Conservation (phyloP, 208 protist genomes). For the Acanthamoeba lenticulata region DNA sequence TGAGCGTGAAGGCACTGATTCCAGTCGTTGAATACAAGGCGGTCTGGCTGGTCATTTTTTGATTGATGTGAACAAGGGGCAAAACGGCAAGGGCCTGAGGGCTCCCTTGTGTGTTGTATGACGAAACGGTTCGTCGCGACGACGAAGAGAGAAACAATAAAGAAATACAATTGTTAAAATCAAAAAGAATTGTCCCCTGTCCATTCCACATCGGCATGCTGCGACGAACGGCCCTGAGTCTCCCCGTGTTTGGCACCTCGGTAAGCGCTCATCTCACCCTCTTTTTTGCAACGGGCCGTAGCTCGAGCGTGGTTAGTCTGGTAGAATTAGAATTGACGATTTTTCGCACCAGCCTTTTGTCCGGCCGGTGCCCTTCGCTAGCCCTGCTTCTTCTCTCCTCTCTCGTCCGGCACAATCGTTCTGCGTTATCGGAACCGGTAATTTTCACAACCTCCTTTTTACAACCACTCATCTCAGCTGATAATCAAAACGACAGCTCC, state of each 20-base stretch:
- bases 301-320: no score
- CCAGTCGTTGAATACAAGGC: background rate
- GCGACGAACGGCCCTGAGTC: background rate
- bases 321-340: background rate
- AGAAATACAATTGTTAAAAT: background rate
- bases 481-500: background rate
- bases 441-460: background rate
- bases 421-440: background rate
- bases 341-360: background rate
- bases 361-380: background rate
- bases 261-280: no score
- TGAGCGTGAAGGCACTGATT: background rate
- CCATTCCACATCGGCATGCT: background rate
- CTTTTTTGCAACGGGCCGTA: no score
- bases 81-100: no score
- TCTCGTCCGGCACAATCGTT: background rate
- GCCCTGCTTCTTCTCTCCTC: background rate
- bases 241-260: background rate
- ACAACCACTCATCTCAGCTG: background rate
- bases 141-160: no score
- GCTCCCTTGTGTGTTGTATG: no score
- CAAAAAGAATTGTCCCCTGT: background rate
- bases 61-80: no score
- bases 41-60: no score
- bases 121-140: no score